Percentiles rank a stretch among this genome's conserved stretches.
phyloP scores from a whole-genome alignment of 2,329 filamentous ascomycete species.

The Periconia sp. region DNA sequence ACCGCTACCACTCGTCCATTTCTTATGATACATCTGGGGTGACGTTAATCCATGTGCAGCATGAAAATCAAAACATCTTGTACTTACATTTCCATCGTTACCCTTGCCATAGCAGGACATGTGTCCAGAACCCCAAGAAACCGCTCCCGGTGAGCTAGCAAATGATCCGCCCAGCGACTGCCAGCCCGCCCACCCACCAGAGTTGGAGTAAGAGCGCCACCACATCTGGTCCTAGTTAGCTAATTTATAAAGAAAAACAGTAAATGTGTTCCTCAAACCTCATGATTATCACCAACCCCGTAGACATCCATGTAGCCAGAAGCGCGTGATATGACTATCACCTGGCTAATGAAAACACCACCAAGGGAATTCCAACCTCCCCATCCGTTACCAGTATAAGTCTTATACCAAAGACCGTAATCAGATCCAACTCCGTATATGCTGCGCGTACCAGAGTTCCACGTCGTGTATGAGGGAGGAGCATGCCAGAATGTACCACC shows the following conservation, averaged over 20 bases:
- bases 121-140: background rate
- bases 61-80: background rate
- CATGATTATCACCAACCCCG: background rate
- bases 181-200: no score
- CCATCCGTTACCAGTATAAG: background rate
- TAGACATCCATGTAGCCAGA: slow-evolving; percentile 1
- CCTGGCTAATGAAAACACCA: background rate
- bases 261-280: no score
- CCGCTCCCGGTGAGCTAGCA: background rate
- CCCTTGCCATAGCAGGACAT: slow-evolving; percentile 4
- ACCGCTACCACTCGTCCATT: background rate
- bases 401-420: slow-evolving; percentile 1
- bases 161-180: background rate
- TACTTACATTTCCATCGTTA: slow-evolving; percentile 3
- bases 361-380: background rate
- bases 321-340: slow-evolving; percentile 1
- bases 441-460: background rate
- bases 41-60: no score
- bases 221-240: no score
- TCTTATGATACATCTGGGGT: background rate
- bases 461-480: background rate
- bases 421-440: background rate
- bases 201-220: no score
- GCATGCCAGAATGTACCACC: slow-evolving; percentile 1
- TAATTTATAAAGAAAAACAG: no score